phyloP scores from a whole-genome alignment of 768 basidiomycete species.

The Gautieria morchelliformis region DNA sequence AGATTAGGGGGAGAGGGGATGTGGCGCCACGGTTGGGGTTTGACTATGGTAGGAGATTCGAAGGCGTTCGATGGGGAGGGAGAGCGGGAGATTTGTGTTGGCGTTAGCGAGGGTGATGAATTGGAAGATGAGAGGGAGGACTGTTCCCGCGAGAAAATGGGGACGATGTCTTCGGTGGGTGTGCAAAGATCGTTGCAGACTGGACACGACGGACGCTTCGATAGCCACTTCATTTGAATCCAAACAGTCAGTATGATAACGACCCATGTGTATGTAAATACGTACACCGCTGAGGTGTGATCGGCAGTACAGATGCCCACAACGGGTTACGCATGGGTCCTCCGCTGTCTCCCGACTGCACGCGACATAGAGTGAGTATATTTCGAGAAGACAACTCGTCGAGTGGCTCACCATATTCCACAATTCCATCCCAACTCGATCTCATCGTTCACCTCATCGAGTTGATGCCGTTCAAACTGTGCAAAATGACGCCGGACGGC shows the following conservation, averaged over 20 bases:
- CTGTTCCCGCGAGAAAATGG: neutral
- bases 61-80: neutral
- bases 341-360: slow-evolving; percentile 3
- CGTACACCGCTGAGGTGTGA: neutral
- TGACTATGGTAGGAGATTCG: neutral
- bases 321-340: slow-evolving; percentile 6
- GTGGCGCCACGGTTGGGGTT: neutral
- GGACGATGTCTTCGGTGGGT: neutral
- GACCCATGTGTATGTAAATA: neutral
- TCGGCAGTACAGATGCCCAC: slow-evolving; percentile 7
- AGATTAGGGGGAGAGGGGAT: neutral
- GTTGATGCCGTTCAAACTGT: neutral
- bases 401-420: slow-evolving; percentile 5
- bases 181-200: neutral
- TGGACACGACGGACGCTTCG: neutral
- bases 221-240: slow-evolving; percentile 1
- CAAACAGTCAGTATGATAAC: too few relatives aligned
- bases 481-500: slow-evolving; percentile 5
- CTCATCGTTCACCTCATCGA: slow-evolving; percentile 3
- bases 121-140: neutral
- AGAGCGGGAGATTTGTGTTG: neutral
- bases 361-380: neutral
- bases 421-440: slow-evolving; percentile 3
- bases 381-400: neutral
- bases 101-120: neutral